phyloP scores from a whole-genome alignment of 2,329 filamentous ascomycete genomes.

The Lanzia echinophila region DNA sequence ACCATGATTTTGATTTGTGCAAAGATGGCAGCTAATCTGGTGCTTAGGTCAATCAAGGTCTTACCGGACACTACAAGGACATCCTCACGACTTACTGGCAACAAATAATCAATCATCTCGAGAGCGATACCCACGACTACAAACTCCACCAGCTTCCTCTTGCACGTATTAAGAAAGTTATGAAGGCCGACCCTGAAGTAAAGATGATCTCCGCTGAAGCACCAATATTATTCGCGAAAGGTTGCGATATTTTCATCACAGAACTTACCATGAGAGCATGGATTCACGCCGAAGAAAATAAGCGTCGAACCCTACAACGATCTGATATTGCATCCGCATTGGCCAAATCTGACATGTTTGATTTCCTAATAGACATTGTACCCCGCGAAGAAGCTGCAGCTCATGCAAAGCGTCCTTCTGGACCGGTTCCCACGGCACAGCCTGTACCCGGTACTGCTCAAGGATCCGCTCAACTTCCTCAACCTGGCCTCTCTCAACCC shows the following conservation, averaged over 20 bases:
- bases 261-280: conserved; percentile 98
- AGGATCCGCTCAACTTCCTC: conserved; percentile 44
- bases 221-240: conserved; percentile 95
- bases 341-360: conserved; percentile 98
- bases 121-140: conserved; percentile 94
- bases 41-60: conserved; percentile 81
- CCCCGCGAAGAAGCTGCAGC: conserved; percentile 87
- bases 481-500: conserved; percentile 38
- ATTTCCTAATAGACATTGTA: conserved; percentile 98
- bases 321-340: conserved; percentile 95
- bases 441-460: conserved; percentile 42
- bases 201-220: conserved; percentile 99
- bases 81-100: conserved; percentile 99
- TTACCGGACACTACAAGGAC: conserved; percentile 88
- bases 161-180: conserved; percentile 99
- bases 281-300: conserved; percentile 99
- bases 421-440: conserved; percentile 37
- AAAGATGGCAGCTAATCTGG: conserved; percentile 20
- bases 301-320: conserved; percentile 86
- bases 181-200: conserved; percentile 98
- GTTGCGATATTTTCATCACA: conserved; percentile 98
- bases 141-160: conserved; percentile 95
- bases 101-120: conserved; percentile 91
- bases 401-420: conserved; percentile 67
- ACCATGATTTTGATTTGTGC: conserved; percentile 1